Evolutionary conservation across 2,329 filamentous ascomycete species (phyloP).

Genomic region (Aspergillus neoniger): DNA sequence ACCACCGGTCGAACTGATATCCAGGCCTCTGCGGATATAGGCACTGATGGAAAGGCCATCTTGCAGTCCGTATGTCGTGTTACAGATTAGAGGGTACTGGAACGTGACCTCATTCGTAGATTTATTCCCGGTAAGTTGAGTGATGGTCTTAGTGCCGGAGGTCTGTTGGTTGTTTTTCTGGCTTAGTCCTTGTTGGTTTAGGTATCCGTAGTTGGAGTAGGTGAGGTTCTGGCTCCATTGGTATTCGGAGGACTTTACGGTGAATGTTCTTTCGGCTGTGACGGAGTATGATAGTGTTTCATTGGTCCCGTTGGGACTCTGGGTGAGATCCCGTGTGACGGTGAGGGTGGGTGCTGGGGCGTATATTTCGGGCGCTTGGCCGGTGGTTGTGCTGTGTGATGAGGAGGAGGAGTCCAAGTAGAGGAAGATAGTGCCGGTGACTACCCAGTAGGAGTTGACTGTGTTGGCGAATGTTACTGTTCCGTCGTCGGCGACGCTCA

Average conservation of each 20-base stretch:
- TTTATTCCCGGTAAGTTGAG: conserved; percentile 34
- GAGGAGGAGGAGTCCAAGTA: conserved; percentile 59
- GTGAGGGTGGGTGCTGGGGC: conserved; percentile 50
- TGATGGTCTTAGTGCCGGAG: conserved; percentile 42
- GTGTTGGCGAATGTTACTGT: conserved; percentile 54
- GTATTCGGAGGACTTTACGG: conserved; percentile 51
- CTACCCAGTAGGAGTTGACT: conserved; percentile 69
- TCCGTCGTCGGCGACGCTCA: conserved; percentile 58
- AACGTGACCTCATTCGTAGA: conserved; percentile 48
- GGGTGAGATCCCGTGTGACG: conserved; percentile 41
- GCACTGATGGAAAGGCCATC: conserved; percentile 54
- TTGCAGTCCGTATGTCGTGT: conserved; percentile 53
- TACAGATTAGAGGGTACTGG: conserved; percentile 63
- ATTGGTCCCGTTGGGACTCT: conserved; percentile 54
- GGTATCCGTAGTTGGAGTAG: conserved; percentile 58
- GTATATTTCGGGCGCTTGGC: conserved; percentile 31
- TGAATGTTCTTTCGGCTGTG: conserved; percentile 57
- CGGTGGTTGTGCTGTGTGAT: not conserved
- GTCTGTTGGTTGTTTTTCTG: conserved; percentile 58
- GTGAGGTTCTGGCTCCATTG: conserved; percentile 62
- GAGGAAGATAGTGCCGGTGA: conserved; percentile 79
- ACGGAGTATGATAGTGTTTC: conserved; percentile 62
- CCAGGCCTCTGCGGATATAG: conserved; percentile 52
- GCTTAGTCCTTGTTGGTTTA: conserved; percentile 56
- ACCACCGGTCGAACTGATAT: conserved; percentile 45